phyloP scores from a whole-genome alignment of 192 early-diverging fungal genomes.

The Coemansia umbellata region DNA sequence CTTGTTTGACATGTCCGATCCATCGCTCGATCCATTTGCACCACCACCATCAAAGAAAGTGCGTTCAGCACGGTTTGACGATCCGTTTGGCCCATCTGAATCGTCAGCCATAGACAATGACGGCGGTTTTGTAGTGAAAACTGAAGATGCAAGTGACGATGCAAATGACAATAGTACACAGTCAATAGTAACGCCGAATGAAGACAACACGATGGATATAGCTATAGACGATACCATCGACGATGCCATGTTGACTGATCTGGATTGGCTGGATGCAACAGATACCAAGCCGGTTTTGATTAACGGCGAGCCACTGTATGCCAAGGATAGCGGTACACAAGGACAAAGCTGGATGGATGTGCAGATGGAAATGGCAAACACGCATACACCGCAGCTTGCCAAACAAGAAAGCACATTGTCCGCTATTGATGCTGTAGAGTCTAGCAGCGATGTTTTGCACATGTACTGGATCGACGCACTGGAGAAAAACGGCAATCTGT shows the following conservation, averaged over 20 bases:
- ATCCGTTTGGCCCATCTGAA: conserved; percentile 9
- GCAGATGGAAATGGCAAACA: conserved; percentile 22
- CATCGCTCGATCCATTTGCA: conserved; percentile 23
- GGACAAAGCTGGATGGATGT: conserved; percentile 48
- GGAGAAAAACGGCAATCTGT: conserved; percentile 77
- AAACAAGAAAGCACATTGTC: not conserved
- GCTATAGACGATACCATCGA: conserved; percentile 6
- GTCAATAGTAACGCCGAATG: conserved; percentile 1
- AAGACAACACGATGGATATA: not conserved
- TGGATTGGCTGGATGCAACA: conserved; percentile 8
- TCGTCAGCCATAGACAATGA: not conserved
- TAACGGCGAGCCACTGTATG: conserved; percentile 10
- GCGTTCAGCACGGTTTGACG: conserved; percentile 8
- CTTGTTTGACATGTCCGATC: conserved; percentile 23
- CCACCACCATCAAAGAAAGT: conserved; percentile 20
- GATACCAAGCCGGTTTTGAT: not conserved
- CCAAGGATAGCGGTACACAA: conserved; percentile 7
- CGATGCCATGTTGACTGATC: conserved; percentile 23
- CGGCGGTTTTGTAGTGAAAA: too few species aligned
- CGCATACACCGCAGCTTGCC: not conserved
- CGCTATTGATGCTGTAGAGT: not conserved
- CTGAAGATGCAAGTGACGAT: too few species aligned
- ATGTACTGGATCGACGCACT: conserved; percentile 94
- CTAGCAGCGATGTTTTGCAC: conserved; percentile 21
- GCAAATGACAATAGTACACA: too few species aligned